phyloP scores from a whole-genome alignment of 2,329 filamentous ascomycete species.

The Fusarium nanum region DNA sequence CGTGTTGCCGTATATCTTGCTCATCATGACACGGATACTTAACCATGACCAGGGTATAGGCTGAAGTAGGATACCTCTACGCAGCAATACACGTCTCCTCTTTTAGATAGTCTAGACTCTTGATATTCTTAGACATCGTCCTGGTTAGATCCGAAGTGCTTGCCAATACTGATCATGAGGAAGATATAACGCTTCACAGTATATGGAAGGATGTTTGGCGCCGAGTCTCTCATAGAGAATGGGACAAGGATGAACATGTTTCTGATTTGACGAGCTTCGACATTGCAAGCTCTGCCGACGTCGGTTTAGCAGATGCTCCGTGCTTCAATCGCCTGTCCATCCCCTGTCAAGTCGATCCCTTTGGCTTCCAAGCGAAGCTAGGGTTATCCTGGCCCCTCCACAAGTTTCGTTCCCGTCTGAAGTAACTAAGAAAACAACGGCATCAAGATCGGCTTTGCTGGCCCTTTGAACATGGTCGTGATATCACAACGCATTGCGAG shows the following conservation, averaged over 20 bases:
- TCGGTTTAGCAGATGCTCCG: conserved; percentile 47
- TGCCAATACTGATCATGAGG: not conserved
- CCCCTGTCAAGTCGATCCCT: conserved; percentile 44
- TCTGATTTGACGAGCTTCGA: conserved; percentile 17
- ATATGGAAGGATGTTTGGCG: not conserved
- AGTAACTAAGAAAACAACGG: conserved; percentile 41
- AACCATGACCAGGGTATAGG: not conserved
- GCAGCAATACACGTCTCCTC: not conserved
- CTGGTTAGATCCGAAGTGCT: not conserved
- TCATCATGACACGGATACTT: conserved; percentile 6
- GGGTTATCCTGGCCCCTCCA: conserved; percentile 48
- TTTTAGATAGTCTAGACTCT: not conserved
- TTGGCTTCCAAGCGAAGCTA: conserved; percentile 41
- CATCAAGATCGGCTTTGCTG: conserved; percentile 38
- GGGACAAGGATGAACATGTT: conserved; percentile 1
- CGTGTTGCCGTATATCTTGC: not conserved
- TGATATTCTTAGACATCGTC: not conserved
- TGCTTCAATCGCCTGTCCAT: conserved; percentile 39
- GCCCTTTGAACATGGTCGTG: conserved; percentile 30
- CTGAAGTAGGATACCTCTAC: not conserved
- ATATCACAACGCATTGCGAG: conserved; percentile 30
- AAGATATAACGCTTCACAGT: not conserved
- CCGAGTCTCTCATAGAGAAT: not conserved
- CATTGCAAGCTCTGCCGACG: conserved; percentile 27
- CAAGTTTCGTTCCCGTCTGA: conserved; percentile 39